Evolutionary conservation across 371 early-diverging fungal genomes (phyloP), one percentile per base, ranked within the genome.

Genomic region (Saksenaea vasiformis): DNA sequence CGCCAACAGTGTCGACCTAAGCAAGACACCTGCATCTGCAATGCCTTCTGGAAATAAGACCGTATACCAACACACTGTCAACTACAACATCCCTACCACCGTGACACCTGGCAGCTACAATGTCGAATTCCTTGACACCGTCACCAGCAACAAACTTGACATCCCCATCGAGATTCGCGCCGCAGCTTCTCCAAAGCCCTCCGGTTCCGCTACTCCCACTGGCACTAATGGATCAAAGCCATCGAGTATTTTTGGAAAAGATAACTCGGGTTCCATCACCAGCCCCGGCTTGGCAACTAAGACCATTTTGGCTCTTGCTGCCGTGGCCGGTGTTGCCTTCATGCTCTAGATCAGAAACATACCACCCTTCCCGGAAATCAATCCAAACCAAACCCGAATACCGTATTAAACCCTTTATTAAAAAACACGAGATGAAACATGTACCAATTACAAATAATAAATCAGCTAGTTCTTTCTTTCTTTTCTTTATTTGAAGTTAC

Each of bases 161-260:
- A 67, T 81, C 24, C 82, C 82, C 31, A 77, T 81, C 24, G 67
- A 67, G n/a, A 70, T 81, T 47, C 70, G 72, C 38, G 66, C 80
- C 22, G 75, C 71, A 36, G 75, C 80, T 24, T 9, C 71, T 53
- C 47, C 68, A 47, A 60, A 22, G 2, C 37, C 71, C 22, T 66
- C 74, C 19, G 41, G 17, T 2, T 56, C 61, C 10, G 31, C 31
- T 2, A 47, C 34, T 3, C 26, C 61, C 31, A 55, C 67, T 19
- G 41, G 61, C 38, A 35, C 55, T 13, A 59, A 67, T 19, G 58
- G 54, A 47, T 47, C 51, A 5, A 47, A 47, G 22, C 51, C 51
- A 17, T 19, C 19, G n/a, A 22, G 51, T 47, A 47, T 47, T 22
- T 47, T 47, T 17, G 57, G 39, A 41, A 34, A 64, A 26, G 15